Evolutionary conservation across 768 basidiomycete genomes (phyloP), one percentile per base, ranked within the genome.

Genomic region (Boletus sp.): DNA sequence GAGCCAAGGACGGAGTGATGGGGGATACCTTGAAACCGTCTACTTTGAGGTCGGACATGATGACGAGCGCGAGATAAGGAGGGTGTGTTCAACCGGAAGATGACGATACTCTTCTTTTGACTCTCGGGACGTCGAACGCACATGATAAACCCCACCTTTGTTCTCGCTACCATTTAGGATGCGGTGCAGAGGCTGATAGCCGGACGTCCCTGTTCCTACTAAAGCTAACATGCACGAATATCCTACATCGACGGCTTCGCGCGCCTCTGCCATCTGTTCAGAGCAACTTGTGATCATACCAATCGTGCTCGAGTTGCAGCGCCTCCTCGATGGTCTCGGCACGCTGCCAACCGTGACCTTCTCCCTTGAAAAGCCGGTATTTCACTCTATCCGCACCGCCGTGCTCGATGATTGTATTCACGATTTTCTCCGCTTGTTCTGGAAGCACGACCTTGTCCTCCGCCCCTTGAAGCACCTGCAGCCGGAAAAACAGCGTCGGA

Each of bases 41-140:
- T 24, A 80, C 82, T 75, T 86, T 87, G 75, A 91, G 76, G 70
- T 86, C 81, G 65, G 87, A 85, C 87, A 89, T 90, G 70, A 64
- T 71, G 40, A 41, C 36, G 37, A 17, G 37, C 14, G 17, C 29
- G 45, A 30, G 4, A 17, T 18, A 15, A 3, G 44, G 44, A 5
- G 10, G 7, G 11, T 7, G 44, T 28, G 20, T 6, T 1, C 33
- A 35, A 37, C 15, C 9, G 11, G 37, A 37, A 2, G 24, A 24
- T 24, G 24, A 24, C 37, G 9, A 11, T 2, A 35, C 11, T 37
- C 11, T 12, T 37, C 1, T 37, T 7, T 6, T 12, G 37, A 20
- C 1, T 7, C 11, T 17, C 40, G 37, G 17, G 3, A 24, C 24
- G 24, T 17, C 35, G 35, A 51, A 51, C 15, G 48, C 47, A 44